Percentiles rank a stretch among this genome's conserved stretches.
These are phyloP conservation scores for Mycena polygramma DNA, from an alignment of 768 basidiomycete genomes.

Conservation along the genomic window DNA sequence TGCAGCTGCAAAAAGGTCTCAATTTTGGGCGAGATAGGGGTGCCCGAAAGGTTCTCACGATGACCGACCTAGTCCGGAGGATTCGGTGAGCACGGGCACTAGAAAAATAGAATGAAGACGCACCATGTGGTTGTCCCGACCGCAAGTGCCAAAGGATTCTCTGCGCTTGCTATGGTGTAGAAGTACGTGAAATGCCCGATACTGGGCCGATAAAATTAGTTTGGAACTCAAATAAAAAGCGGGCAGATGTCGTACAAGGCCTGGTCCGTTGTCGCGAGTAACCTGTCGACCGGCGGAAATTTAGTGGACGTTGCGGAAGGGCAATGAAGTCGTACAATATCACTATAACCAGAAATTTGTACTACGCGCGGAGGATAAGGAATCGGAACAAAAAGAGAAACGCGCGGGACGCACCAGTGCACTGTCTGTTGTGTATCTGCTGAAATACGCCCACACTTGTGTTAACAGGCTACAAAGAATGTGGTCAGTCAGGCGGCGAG, in stretches of 20 bases:
- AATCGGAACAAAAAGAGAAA: neutral
- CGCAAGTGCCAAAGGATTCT: slow-evolving; percentile 51
- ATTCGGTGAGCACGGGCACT: slow-evolving; percentile 1
- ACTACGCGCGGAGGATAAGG: neutral
- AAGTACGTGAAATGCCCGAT: slow-evolving; percentile 70
- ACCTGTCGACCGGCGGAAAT: slow-evolving; percentile 45
- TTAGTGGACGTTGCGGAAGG: neutral
- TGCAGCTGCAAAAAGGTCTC: slow-evolving; percentile 54
- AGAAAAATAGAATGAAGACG: slow-evolving; percentile 31
- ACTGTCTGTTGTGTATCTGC: slow-evolving; percentile 64
- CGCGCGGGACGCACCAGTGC: neutral
- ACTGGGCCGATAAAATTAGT: neutral
- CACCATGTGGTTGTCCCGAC: slow-evolving; percentile 61
- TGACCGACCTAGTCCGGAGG: slow-evolving; percentile 57
- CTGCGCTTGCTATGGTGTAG: slow-evolving; percentile 64
- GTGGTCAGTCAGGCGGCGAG: neutral
- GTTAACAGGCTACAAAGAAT: slow-evolving; percentile 49
- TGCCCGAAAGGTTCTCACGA: slow-evolving; percentile 51
- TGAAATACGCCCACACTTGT: slow-evolving; percentile 69
- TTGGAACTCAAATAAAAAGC: no score
- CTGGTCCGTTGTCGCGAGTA: slow-evolving; percentile 68
- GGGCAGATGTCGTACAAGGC: slow-evolving; percentile 45
- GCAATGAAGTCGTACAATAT: slow-evolving; percentile 48
- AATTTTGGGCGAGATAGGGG: neutral
- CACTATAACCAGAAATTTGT: slow-evolving; percentile 42